A percentile compares a stretch with the other conserved stretches of the same genome.
These are phyloP conservation scores for Heliosperma pusillum DNA, from an alignment of 148 eudicot genomes.

Conservation along the genomic window DNA sequence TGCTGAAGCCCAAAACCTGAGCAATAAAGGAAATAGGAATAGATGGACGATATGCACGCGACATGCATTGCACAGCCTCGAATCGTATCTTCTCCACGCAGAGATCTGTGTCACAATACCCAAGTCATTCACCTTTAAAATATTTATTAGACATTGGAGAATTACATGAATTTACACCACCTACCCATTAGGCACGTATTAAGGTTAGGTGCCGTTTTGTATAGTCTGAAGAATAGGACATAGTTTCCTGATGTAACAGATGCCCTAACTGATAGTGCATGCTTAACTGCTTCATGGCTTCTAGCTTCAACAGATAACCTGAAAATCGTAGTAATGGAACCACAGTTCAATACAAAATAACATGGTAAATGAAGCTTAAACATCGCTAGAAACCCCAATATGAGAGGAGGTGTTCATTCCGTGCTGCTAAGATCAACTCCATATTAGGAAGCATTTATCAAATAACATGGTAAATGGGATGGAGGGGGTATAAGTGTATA, in stretches of 20 bases:
- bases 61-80: conserved; percentile 78
- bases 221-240: conserved; percentile 77
- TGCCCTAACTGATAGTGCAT: conserved; percentile 86
- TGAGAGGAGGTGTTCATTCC: not conserved
- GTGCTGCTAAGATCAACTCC: conserved; percentile 2
- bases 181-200: conserved; percentile 84
- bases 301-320: conserved; percentile 75
- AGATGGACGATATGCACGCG: conserved; percentile 90
- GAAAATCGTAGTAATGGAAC: conserved; percentile 19
- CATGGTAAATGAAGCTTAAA: not conserved
- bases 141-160: not conserved
- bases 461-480: no score
- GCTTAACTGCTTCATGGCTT: conserved; percentile 74
- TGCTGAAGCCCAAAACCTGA: conserved; percentile 70
- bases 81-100: conserved; percentile 88
- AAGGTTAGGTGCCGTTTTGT: conserved; percentile 79
- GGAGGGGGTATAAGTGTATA: no score
- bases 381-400: conserved; percentile 3
- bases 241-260: conserved; percentile 88
- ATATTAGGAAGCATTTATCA: not conserved
- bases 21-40: conserved; percentile 75
- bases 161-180: not conserved
- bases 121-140: conserved; percentile 9
- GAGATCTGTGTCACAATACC: conserved; percentile 52
- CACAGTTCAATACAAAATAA: conserved; percentile 22